Evolutionary conservation across 129 eudicot genomes (phyloP).

Genomic region (Flaveria linearis): DNA sequence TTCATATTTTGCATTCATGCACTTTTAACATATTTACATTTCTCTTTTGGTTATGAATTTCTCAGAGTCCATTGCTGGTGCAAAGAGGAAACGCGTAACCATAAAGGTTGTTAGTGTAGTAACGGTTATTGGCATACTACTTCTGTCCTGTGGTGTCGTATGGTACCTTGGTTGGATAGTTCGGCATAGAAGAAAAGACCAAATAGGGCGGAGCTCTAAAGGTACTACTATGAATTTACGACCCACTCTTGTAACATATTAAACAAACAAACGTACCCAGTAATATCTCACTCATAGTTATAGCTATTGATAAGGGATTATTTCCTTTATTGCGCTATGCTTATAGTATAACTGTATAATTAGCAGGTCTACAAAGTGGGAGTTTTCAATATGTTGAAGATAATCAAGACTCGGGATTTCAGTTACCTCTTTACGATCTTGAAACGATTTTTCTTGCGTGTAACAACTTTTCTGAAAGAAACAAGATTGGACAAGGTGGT

Average conservation of each 20-base stretch:
- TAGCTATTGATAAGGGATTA: background rate
- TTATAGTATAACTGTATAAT: background rate
- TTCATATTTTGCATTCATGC: background rate
- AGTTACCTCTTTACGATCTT: constrained; percentile 38
- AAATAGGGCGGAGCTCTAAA: constrained; percentile 24
- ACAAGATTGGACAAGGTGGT: constrained; percentile 69
- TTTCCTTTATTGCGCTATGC: background rate
- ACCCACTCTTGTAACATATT: too few relatives aligned
- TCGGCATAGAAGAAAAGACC: constrained; percentile 31
- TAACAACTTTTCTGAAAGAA: constrained; percentile 44
- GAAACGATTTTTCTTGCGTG: constrained; percentile 51
- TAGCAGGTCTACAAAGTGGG: constrained; percentile 34
- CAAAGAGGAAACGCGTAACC: constrained; percentile 31
- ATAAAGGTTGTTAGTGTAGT: constrained; percentile 29
- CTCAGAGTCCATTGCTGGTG: constrained; percentile 31
- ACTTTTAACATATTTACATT: background rate
- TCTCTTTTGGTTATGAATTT: background rate
- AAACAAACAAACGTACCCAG: too few relatives aligned
- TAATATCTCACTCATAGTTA: too few relatives aligned
- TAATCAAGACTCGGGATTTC: constrained; percentile 31
- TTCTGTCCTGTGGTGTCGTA: constrained; percentile 23
- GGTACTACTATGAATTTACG: background rate
- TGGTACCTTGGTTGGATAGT: constrained; percentile 33
- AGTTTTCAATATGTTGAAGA: constrained; percentile 30
- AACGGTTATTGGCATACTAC: constrained; percentile 20